Percentiles rank a stretch among this genome's conserved stretches.
These are phyloP conservation scores for Aureobasidium leucospermi DNA, from an alignment of 2,329 filamentous ascomycete species.

Conservation along the genomic window DNA sequence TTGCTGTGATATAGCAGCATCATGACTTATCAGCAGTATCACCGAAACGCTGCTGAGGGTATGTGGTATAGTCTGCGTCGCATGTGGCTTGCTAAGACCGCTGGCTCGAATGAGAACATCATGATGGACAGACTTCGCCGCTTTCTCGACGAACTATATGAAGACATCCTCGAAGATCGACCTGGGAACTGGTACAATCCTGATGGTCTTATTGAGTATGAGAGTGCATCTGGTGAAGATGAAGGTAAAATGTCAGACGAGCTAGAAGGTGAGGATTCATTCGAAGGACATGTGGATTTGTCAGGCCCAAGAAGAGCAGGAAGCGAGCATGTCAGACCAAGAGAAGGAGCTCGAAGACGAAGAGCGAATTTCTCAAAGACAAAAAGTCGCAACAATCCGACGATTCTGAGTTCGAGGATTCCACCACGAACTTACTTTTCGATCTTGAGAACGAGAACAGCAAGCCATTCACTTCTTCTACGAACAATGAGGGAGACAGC, in stretches of 20 bases:
- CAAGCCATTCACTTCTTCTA: too few species aligned
- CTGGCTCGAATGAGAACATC: too few species aligned
- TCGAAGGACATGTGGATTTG: background rate
- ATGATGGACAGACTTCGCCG: background rate
- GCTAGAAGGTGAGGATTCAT: background rate
- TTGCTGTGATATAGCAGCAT: too few species aligned
- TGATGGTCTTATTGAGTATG: background rate
- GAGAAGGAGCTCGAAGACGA: too few species aligned
- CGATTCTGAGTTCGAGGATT: too few species aligned
- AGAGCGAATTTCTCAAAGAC: too few species aligned
- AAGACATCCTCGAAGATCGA: background rate
- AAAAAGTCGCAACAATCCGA: too few species aligned
- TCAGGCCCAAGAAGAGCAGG: background rate
- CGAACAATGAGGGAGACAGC: too few species aligned
- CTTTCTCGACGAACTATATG: background rate
- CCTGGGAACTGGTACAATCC: background rate
- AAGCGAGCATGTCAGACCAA: too few species aligned
- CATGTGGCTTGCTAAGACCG: background rate
- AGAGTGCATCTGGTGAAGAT: background rate
- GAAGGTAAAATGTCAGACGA: background rate
- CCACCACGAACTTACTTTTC: too few species aligned
- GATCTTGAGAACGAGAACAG: too few species aligned
- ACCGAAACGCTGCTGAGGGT: background rate
- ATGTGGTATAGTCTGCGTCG: background rate
- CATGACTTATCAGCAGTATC: background rate